Conservation (phyloP, 140 eudicot species). For the Stevia rebaudiana region DNA sequence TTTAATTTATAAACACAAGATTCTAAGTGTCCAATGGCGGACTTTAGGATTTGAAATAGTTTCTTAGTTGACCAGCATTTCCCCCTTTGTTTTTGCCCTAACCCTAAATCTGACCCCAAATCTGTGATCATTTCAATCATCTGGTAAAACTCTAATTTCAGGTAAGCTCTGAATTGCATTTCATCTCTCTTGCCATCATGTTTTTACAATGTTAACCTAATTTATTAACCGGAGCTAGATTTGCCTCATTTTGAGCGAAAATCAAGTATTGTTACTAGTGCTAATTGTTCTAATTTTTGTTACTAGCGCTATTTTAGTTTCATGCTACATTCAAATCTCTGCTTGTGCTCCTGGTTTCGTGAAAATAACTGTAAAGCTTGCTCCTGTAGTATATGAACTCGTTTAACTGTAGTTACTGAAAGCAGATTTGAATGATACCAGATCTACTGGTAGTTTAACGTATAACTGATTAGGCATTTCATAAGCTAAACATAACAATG, state of each 20-base stretch:
- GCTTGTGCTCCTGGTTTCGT: neutral
- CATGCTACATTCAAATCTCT: conserved; percentile 7
- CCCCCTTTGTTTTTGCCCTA: conserved; percentile 16
- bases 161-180: conserved; percentile 12
- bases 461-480: too few species aligned
- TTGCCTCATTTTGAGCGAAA: neutral
- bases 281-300: neutral
- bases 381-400: neutral
- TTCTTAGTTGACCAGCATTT: conserved; percentile 3
- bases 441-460: neutral
- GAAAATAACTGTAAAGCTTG: conserved; percentile 4
- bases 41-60: conserved; percentile 14
- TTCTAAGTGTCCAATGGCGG: conserved; percentile 17
- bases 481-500: neutral
- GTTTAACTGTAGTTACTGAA: neutral
- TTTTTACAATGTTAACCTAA: neutral
- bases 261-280: conserved; percentile 3
- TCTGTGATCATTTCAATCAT: conserved; percentile 5
- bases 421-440: conserved; percentile 5
- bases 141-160: conserved; percentile 7
- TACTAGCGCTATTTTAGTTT: neutral
- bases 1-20: neutral
- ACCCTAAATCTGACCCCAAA: conserved; percentile 8
- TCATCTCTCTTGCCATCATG: neutral
- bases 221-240: neutral